These are phyloP conservation scores for Asparagopsis taxiformis DNA, from an alignment of 31 red algal species.

Conservation along the genomic window DNA sequence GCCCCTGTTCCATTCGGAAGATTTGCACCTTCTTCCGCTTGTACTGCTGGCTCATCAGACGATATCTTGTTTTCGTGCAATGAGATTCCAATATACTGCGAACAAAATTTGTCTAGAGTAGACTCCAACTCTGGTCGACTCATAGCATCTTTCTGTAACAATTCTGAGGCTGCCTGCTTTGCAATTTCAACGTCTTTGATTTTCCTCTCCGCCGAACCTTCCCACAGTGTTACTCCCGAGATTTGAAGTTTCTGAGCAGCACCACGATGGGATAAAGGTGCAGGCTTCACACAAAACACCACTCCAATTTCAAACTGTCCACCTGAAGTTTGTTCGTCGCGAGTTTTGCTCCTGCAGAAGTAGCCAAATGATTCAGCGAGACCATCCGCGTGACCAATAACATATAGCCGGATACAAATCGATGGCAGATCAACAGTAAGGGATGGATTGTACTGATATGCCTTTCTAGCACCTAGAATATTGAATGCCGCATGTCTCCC, in stretches of 20 bases:
- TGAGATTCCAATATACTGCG: slow-evolving; percentile 30
- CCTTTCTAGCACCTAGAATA: slow-evolving; percentile 45
- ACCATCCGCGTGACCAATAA: slow-evolving; percentile 49
- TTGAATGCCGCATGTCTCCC: slow-evolving; percentile 59
- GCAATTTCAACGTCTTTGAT: slow-evolving; percentile 18
- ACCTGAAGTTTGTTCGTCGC: slow-evolving; percentile 27
- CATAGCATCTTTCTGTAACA: no score
- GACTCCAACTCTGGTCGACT: slow-evolving; percentile 24
- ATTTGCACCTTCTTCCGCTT: neutral
- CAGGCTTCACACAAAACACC: slow-evolving; percentile 41
- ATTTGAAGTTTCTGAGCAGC: slow-evolving; percentile 32
- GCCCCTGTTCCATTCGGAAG: neutral
- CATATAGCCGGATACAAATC: slow-evolving; percentile 24
- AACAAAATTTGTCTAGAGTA: slow-evolving; percentile 31
- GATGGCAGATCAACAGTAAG: slow-evolving; percentile 24
- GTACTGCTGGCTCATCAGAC: neutral
- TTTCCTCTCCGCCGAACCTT: slow-evolving; percentile 15
- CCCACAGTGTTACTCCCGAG: slow-evolving; percentile 50
- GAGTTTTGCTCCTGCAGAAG: slow-evolving; percentile 21
- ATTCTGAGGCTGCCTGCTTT: slow-evolving; percentile 9
- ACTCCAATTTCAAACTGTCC: slow-evolving; percentile 39
- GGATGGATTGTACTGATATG: slow-evolving; percentile 4
- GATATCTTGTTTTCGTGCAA: neutral
- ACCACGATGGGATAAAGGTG: slow-evolving; percentile 30
- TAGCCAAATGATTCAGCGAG: slow-evolving; percentile 48